Evolutionary conservation across 106 monocot genomes (phyloP).

Genomic region (Ottelia alismoides): DNA sequence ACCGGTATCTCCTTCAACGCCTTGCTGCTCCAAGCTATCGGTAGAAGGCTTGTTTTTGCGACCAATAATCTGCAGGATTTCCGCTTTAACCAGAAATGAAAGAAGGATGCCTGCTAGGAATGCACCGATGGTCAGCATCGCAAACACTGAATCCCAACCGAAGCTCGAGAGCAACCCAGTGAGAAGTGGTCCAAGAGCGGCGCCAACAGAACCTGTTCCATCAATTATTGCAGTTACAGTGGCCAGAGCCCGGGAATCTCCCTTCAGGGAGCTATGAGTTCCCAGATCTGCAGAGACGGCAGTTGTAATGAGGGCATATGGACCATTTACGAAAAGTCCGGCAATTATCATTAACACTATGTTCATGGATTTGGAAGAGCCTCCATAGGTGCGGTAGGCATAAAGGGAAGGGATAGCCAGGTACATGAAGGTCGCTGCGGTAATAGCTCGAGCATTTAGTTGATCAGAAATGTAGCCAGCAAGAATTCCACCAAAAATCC

Average conservation of each 20-base stretch:
- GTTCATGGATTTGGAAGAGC: conserved; percentile 17
- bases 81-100: conserved; percentile 20
- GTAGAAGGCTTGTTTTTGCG: no score
- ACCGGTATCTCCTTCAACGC: no score
- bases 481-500: conserved; percentile 34
- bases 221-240: conserved; percentile 44
- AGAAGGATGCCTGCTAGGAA: conserved; percentile 21
- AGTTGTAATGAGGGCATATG: conserved; percentile 45
- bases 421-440: conserved; percentile 30
- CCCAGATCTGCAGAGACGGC: conserved; percentile 45
- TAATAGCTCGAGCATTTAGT: conserved; percentile 27
- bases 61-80: no score
- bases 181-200: conserved; percentile 27
- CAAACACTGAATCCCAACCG: conserved; percentile 15
- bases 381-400: conserved; percentile 21
- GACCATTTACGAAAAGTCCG: conserved; percentile 42
- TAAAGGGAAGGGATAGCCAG: conserved; percentile 28
- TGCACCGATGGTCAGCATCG: conserved; percentile 25
- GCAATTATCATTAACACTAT: conserved; percentile 28
- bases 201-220: conserved; percentile 41
- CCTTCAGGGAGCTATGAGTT: conserved; percentile 38
- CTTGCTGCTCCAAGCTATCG: no score
- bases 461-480: conserved; percentile 34
- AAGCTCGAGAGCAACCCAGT: conserved; percentile 12
- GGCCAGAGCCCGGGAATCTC: conserved; percentile 34